Evolutionary conservation across 768 basidiomycete genomes (phyloP).

Genomic region (Sporobolomyces pararoseus): DNA sequence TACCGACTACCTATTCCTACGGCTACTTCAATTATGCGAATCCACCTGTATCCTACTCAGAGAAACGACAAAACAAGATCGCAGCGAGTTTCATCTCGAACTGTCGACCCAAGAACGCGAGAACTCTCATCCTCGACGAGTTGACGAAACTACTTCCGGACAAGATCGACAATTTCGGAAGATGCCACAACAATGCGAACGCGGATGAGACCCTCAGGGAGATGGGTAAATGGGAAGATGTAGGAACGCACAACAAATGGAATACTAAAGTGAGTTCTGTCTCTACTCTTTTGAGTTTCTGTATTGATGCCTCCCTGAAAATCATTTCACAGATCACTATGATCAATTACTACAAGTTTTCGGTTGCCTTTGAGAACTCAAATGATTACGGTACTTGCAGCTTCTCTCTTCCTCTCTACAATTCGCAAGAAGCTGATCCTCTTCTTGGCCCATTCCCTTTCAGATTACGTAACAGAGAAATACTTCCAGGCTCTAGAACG

Average conservation of each 20-base stretch:
- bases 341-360: conserved; percentile 25
- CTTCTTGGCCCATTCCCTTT: background rate
- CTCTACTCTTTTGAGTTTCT: background rate
- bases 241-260: conserved; percentile 18
- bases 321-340: conserved; percentile 19
- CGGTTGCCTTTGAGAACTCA: conserved; percentile 36
- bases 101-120: conserved; percentile 30
- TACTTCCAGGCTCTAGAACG: conserved; percentile 36
- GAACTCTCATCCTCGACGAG: conserved; percentile 31
- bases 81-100: conserved; percentile 30
- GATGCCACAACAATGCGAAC: conserved; percentile 25
- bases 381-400: conserved; percentile 18
- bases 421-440: too few relatives aligned
- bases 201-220: background rate
- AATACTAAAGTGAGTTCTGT: conserved; percentile 27
- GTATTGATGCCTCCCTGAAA: background rate
- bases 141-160: conserved; percentile 20
- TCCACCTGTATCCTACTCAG: background rate
- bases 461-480: conserved; percentile 40
- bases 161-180: conserved; percentile 31
- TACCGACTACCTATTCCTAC: conserved; percentile 17
- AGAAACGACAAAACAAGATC: conserved; percentile 28
- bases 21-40: conserved; percentile 27
- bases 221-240: conserved; percentile 19
- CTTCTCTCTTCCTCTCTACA: background rate